Base-by-base conservation (phyloP, 2,329 filamentous ascomycete species). In the Penicillium sp. region DNA sequence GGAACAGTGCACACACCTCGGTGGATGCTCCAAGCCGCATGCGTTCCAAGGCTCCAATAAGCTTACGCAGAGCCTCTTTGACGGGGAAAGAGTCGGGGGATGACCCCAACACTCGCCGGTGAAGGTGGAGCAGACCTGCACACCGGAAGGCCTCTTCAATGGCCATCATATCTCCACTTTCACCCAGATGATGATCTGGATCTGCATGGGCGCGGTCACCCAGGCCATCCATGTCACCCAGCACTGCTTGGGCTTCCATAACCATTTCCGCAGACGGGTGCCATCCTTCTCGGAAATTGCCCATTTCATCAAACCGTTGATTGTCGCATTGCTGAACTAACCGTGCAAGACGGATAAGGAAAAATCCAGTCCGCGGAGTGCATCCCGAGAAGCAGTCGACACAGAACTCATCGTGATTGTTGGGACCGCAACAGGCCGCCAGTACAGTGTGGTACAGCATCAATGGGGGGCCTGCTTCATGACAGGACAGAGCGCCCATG, bases 321-420 rank as follows among this genome's bases (percentile, higher is more conserved):
- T 76, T 74, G 62, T 91, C 88, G 61, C 87, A 90, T 50, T 80
- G 74, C 44, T 86, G 81, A 3, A 88, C 85, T 39, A 94, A 76
- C 51, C 87, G 82, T 16, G 87, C 88, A 33, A 94, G 83, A 51
- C 85, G 82, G 1, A 87, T 85, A 9, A 94, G 78, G 31, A 89
- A 81, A 39, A 84, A 81, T 25, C 90, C 81, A 62, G 86, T 90
- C 31, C 82, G 80, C 20, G 83, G 86, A 0, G 87, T 90, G 71
- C 90, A 92, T 8, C 89, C 89, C 63, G 90, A 85, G 55, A 92
- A 85, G 69, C 88, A 94, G 71, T 91, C 89, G 51, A 92, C 89
- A 52, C 87, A 78, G 61, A 81, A 84, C 42, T 83, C 86, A 57
- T 86, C 80, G 48, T 83, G 80, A 40, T 79, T 76, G 30, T 81